phyloP scores from a whole-genome alignment of 257 asterid genomes.

The Cordia subcordata region DNA sequence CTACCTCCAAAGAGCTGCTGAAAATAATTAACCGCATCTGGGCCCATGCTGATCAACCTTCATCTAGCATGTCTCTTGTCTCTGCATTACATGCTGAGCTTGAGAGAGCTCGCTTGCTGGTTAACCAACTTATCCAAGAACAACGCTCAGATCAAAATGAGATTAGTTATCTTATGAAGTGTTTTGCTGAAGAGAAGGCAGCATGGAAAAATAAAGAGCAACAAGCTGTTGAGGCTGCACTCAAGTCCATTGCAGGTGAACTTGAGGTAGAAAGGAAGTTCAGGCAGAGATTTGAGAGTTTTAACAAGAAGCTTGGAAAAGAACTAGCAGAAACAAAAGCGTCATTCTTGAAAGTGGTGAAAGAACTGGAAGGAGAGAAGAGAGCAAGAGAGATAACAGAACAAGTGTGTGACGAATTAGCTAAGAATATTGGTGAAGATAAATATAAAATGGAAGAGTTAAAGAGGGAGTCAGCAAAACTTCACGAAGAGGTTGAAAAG shows the following conservation, averaged over 20 bases:
- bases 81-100: constrained; percentile 94
- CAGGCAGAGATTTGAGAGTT: constrained; percentile 64
- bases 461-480: constrained; percentile 48
- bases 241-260: constrained; percentile 50
- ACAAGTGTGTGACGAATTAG: constrained; percentile 64
- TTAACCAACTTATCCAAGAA: constrained; percentile 77
- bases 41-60: constrained; percentile 75
- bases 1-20: constrained; percentile 88
- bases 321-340: constrained; percentile 62
- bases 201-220: constrained; percentile 69
- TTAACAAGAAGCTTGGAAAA: constrained; percentile 77
- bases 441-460: constrained; percentile 40
- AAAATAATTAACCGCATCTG: constrained; percentile 80
- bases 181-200: constrained; percentile 80
- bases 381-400: constrained; percentile 67
- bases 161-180: constrained; percentile 58
- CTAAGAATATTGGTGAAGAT: constrained; percentile 56
- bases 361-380: constrained; percentile 71
- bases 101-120: constrained; percentile 86
- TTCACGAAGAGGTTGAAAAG: constrained; percentile 47
- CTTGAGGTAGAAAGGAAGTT: constrained; percentile 73
- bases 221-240: constrained; percentile 56
- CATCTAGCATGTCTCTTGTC: constrained; percentile 77
- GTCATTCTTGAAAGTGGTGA: constrained; percentile 48
- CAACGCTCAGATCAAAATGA: constrained; percentile 54